These are phyloP conservation scores for Byssochlamys sp. DNA, from an alignment of 2,329 filamentous ascomycete genomes.

Conservation along the genomic window DNA sequence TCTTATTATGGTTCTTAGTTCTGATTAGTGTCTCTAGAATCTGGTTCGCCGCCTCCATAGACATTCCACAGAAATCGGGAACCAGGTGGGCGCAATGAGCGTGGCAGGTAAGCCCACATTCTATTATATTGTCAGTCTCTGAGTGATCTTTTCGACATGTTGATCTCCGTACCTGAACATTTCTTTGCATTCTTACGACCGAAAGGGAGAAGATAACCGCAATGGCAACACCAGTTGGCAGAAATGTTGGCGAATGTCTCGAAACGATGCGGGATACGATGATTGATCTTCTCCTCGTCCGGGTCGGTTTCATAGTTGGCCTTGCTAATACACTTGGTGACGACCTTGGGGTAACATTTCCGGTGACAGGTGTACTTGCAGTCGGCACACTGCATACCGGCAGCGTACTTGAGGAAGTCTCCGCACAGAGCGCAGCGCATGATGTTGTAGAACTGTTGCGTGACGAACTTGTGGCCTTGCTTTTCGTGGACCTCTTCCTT, in stretches of 20 bases:
- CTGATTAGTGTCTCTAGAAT: conserved; percentile 79
- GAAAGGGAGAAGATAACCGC: conserved; percentile 87
- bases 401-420: conserved; percentile 96
- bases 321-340: conserved; percentile 99
- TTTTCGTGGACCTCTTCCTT: conserved; percentile 98
- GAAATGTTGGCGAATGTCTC: conserved; percentile 94
- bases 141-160: neutral
- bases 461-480: conserved; percentile 97
- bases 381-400: conserved; percentile 97
- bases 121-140: conserved; percentile 35
- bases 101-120: conserved; percentile 87
- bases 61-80: conserved; percentile 98
- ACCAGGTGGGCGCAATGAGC: conserved; percentile 87
- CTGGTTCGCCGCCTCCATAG: conserved; percentile 90
- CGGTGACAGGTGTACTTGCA: conserved; percentile 99
- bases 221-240: conserved; percentile 98
- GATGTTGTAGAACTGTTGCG: conserved; percentile 99
- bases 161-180: conserved; percentile 59
- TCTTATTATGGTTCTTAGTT: conserved; percentile 62
- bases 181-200: conserved; percentile 91
- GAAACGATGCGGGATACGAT: conserved; percentile 95
- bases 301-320: conserved; percentile 97
- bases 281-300: conserved; percentile 98
- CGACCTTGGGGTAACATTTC: conserved; percentile 91
- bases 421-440: conserved; percentile 98